Conservation (phyloP, 129 eudicot genomes). For the Helianthus tuberosus region DNA sequence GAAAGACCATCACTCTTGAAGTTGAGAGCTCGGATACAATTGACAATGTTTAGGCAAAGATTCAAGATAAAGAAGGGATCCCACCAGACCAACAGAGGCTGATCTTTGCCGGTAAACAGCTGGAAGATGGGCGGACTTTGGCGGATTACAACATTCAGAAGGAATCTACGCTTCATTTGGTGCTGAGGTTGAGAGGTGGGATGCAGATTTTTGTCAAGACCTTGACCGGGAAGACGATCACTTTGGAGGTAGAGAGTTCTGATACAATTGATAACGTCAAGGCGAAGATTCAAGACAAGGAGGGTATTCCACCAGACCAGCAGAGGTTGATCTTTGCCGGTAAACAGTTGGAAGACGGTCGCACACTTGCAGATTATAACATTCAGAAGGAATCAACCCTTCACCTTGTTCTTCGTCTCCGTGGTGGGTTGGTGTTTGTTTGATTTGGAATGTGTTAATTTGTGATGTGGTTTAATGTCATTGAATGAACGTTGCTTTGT, state of each 20-base stretch:
- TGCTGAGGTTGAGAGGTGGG: slow-evolving; percentile 54
- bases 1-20: slow-evolving; percentile 19
- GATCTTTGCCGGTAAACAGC: not conserved
- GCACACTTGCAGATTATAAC: not conserved
- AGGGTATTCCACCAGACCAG: not conserved
- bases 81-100: not conserved
- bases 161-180: slow-evolving; percentile 17
- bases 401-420: not conserved
- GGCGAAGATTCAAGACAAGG: not conserved
- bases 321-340: not conserved
- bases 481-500: no score
- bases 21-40: not conserved
- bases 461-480: no score
- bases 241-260: not conserved
- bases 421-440: not conserved
- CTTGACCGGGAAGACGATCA: not conserved
- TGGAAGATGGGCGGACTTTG: not conserved
- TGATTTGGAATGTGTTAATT: no score
- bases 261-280: not conserved
- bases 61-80: not conserved
- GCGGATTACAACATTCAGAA: slow-evolving; percentile 21
- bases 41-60: not conserved
- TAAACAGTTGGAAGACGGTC: not conserved
- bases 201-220: not conserved
- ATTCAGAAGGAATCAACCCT: not conserved